Conservation (phyloP, 805 yeast species). For the Yamadazyma nakazawae region DNA sequence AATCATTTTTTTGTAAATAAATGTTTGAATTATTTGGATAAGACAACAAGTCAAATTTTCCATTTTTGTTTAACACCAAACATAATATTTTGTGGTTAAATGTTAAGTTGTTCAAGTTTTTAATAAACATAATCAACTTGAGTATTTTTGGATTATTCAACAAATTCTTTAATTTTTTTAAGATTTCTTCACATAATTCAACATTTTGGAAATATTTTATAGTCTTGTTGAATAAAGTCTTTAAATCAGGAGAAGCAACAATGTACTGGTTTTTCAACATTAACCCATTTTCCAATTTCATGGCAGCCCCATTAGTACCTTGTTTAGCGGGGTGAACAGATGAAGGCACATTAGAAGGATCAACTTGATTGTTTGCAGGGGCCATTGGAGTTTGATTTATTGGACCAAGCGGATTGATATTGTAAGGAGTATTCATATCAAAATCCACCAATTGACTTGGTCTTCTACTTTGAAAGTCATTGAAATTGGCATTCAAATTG, state of each 20-base stretch:
- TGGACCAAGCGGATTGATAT: not conserved
- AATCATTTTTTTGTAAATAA: constrained; percentile 54
- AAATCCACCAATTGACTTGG: constrained; percentile 41
- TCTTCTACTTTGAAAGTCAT: constrained; percentile 40
- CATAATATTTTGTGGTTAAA: constrained; percentile 40
- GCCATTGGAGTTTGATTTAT: not conserved
- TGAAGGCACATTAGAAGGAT: not conserved
- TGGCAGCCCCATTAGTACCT: constrained; percentile 9
- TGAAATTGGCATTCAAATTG: constrained; percentile 30
- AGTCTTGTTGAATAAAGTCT: constrained; percentile 46
- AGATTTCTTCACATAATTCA: constrained; percentile 23
- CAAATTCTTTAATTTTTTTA: constrained; percentile 25
- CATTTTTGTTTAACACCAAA: constrained; percentile 57
- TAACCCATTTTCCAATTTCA: constrained; percentile 60
- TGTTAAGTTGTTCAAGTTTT: constrained; percentile 39
- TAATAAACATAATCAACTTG: constrained; percentile 35
- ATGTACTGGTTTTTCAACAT: constrained; percentile 53
- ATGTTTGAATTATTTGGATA: constrained; percentile 65
- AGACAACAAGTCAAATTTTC: constrained; percentile 67
- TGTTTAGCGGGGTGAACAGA: not conserved
- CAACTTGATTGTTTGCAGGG: not conserved
- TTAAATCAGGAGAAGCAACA: constrained; percentile 57
- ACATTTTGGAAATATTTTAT: constrained; percentile 49
- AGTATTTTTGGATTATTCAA: constrained; percentile 25
- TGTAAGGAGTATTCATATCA: not conserved